Base-by-base conservation (phyloP, 2,329 filamentous ascomycete genomes). In the Penicillium sp. region DNA sequence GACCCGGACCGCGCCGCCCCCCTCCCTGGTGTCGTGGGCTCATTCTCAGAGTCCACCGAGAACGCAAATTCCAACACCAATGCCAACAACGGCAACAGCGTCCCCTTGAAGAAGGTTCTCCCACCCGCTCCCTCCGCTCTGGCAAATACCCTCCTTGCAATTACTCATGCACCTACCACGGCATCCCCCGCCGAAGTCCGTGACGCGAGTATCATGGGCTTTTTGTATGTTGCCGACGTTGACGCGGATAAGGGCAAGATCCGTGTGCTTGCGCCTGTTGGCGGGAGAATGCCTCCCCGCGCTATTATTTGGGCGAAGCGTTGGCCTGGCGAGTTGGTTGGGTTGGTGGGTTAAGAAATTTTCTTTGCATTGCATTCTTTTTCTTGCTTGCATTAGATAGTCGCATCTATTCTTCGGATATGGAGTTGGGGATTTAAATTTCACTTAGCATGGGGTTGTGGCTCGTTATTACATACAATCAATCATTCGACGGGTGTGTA, bases 191-290 rank as follows among this genome's bases (percentile, higher is more conserved):
- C 90, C 48, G 83, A 85, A 1, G 87, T 97, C 45, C 84, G 91
- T 13, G 89, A 93, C 66, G 87, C 92, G 8, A 89, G 88, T 56
- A 87, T 97, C 31, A 89, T 95, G 83, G 94, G 94, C 0, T 99
- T 96, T 70, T 84, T 97, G 31, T 97, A 96, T 69, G 89, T 97
- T 17, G 89, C 91, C 0, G 91, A 96, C 61, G 91, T 97, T 4
- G 93, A 99, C 69, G 89, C 91, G 70, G 88, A 89, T 66, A 89
- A 89, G 73, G 86, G 86, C 64, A 89, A 90, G 72, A 81, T 97
- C 33, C 89, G 90, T 69, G 81, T 97, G 21, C 78, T 99, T 58
- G 88, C 90, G 19, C 94, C 94, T 1, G 86, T 96, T 60, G 90
- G 89, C 52, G 92, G 92, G 2, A 83, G 89, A 58, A 81, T 96